Percentiles rank a stretch among this genome's conserved stretches.
Evolutionary conservation across 2,329 filamentous ascomycete species (phyloP).

Genomic region (Fusarium sp.): DNA sequence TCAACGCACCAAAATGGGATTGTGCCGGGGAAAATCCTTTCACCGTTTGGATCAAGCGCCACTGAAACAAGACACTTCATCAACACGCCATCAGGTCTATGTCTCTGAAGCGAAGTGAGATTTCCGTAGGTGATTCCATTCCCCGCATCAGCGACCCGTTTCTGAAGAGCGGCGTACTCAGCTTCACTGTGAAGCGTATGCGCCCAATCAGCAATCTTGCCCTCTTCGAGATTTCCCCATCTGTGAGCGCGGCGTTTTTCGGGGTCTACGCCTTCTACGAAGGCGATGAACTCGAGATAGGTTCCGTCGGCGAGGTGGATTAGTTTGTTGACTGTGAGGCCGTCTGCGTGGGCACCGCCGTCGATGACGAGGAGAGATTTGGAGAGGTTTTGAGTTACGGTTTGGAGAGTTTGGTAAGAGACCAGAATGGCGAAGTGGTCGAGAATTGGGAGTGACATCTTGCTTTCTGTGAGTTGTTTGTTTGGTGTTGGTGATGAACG

Average conservation of each 20-base stretch:
- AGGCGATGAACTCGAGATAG: slow-evolving; percentile 75
- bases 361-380: slow-evolving; percentile 67
- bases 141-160: slow-evolving; percentile 48
- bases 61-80: slow-evolving; percentile 70
- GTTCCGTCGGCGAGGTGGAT: slow-evolving; percentile 71
- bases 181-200: slow-evolving; percentile 57
- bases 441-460: slow-evolving; percentile 52
- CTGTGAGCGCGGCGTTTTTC: slow-evolving; percentile 61
- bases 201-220: slow-evolving; percentile 70
- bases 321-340: slow-evolving; percentile 70
- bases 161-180: slow-evolving; percentile 54
- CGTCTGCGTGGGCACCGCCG: slow-evolving; percentile 71
- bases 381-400: slow-evolving; percentile 63
- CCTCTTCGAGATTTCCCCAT: slow-evolving; percentile 66
- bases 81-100: slow-evolving; percentile 64
- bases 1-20: slow-evolving; percentile 77
- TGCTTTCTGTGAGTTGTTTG: background rate
- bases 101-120: slow-evolving; percentile 65
- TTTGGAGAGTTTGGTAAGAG: slow-evolving; percentile 60
- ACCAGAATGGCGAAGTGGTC: slow-evolving; percentile 76
- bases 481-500: background rate
- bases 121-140: slow-evolving; percentile 59
- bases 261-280: slow-evolving; percentile 59
- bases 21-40: slow-evolving; percentile 56
- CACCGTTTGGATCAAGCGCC: slow-evolving; percentile 44